Conservation (phyloP, 1,284 basidiomycete genomes). For the Abortiporus biennis region DNA sequence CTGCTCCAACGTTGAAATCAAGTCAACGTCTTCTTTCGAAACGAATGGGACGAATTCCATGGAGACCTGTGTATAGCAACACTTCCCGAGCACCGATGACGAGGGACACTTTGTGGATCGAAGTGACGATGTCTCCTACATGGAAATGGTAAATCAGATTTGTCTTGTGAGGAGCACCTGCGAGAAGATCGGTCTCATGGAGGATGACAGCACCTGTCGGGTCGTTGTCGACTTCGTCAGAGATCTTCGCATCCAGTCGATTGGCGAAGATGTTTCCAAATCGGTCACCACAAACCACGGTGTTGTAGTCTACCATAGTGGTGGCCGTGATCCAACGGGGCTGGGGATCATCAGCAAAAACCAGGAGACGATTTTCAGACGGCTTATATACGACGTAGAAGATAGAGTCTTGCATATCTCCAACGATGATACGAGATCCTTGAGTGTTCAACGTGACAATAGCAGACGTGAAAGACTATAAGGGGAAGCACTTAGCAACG, state of each 20-base stretch:
- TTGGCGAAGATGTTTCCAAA: conserved; percentile 98
- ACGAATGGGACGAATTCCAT: conserved; percentile 94
- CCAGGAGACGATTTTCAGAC: conserved; percentile 86
- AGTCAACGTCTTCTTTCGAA: conserved; percentile 97
- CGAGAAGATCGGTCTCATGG: conserved; percentile 90
- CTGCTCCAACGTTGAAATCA: conserved; percentile 93
- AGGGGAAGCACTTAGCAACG: neutral
- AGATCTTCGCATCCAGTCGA: conserved; percentile 78
- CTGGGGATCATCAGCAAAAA: conserved; percentile 94
- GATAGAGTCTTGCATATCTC: conserved; percentile 96
- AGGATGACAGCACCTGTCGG: conserved; percentile 94
- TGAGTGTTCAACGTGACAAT: conserved; percentile 89
- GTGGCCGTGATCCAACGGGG: conserved; percentile 87
- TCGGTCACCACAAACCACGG: conserved; percentile 88
- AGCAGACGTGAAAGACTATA: conserved; percentile 75
- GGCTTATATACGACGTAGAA: conserved; percentile 93
- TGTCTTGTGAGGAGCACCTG: conserved; percentile 96
- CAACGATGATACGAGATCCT: conserved; percentile 91
- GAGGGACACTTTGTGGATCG: conserved; percentile 86
- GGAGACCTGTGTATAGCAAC: conserved; percentile 88
- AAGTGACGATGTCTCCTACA: conserved; percentile 91
- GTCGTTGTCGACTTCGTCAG: conserved; percentile 93
- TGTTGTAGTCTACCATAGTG: conserved; percentile 96
- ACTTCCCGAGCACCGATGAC: conserved; percentile 95
- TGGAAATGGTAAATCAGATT: conserved; percentile 88